These are phyloP conservation scores for Oryza glumipatula DNA, from an alignment of 176 grass and related monocot species.

Conservation along the genomic window DNA sequence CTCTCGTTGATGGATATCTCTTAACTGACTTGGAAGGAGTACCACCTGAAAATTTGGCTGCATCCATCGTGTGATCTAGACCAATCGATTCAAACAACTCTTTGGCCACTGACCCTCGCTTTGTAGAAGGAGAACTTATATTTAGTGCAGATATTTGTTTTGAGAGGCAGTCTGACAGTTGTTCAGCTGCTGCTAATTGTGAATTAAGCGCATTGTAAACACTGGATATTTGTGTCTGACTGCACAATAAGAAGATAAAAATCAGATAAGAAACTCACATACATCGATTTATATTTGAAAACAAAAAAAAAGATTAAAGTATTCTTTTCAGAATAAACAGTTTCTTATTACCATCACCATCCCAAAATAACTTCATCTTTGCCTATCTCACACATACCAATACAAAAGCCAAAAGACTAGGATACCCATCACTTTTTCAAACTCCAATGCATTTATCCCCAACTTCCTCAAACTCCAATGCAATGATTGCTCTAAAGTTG, in stretches of 20 bases:
- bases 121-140: conserved; percentile 68
- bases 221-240: conserved; percentile 77
- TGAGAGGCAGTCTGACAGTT: conserved; percentile 82
- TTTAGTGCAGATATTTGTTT: conserved; percentile 83
- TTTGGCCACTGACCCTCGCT: conserved; percentile 54
- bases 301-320: background rate
- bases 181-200: conserved; percentile 86
- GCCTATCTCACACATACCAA: too few relatives aligned
- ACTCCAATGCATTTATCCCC: too few relatives aligned
- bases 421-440: too few relatives aligned
- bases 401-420: too few relatives aligned
- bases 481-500: too few relatives aligned
- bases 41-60: conserved; percentile 46
- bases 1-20: conserved; percentile 50
- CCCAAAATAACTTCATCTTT: too few relatives aligned
- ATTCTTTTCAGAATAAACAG: conserved; percentile 8
- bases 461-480: too few relatives aligned
- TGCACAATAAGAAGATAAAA: conserved; percentile 48
- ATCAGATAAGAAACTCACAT: conserved; percentile 37
- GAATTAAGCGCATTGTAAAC: conserved; percentile 90
- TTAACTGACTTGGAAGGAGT: conserved; percentile 56
- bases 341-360: background rate
- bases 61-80: conserved; percentile 55
- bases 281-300: conserved; percentile 18
- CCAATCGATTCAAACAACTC: conserved; percentile 94